Base-by-base conservation (phyloP, 2,329 filamentous ascomycete species). In the Penicillium palitans region DNA sequence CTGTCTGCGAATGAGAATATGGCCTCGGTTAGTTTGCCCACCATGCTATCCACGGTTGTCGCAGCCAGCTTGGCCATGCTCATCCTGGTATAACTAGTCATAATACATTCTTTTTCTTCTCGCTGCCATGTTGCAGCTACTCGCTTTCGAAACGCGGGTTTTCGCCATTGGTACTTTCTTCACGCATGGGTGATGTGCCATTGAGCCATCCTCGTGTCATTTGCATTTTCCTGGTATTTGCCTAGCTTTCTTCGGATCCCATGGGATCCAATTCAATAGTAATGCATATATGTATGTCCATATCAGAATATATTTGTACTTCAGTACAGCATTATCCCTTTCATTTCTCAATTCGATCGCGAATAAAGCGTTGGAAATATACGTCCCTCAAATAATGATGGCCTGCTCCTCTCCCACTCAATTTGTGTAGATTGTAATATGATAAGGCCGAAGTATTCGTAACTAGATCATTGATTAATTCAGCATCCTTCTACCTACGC, bases 41-140 rank as follows among this genome's bases (percentile, higher is more conserved):
- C 63, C 9, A 17, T 66, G 19, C 19, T 68, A 12, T 55, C 64
- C 2, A 46, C 52, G 10, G 57, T 52, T 27, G 27, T 60, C 13
- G 60, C 64, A 10, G 50, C 47, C 15, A 19, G 52, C 10, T 41
- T 64, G 25, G 55, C 62, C 2, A 27, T 66, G 25, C 53, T 67
- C 21, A 33, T 51, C n/a, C 25, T 67, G 31, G 53, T 39, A 4
- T 66, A 64, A 46, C 3, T 8, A 15, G 19, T 17, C 6, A 13
- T 24, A 2, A 6, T 48, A 12, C 24, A 9, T 12, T 10, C 4
- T 39, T n/a, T n/a, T 31, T 33, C 31, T 35, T 29, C 24, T 8
- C 7, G 7, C n/a, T 35, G 29, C 21, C 40, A 37, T 27, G 8
- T 29, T 31, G 10, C 29, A 47, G 27, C 37, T 31, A 13, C 29